Evolutionary conservation across 129 eudicot genomes (phyloP), one percentile per base, ranked within the genome.

Genomic region (Flaveria bidentis): DNA sequence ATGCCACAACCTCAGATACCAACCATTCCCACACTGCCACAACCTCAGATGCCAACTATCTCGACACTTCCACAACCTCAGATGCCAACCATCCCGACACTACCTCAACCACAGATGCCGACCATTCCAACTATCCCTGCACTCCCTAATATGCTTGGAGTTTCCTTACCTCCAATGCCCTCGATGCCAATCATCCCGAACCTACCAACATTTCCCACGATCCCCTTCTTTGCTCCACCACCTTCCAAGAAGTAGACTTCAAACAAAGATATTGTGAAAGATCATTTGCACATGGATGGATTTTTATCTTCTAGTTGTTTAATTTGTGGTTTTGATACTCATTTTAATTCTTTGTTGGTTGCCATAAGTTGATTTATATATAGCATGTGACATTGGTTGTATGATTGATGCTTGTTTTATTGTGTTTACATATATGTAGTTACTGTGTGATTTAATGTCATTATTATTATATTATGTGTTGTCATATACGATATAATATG

Each of bases 201-300:
- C 17, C 30, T 64, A 26, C 83, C 83, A 10, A 12, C 83, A n/a
- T 55, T 80, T 47, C 78, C 83, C 20, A 50, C 23, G 20, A 22
- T 73, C 68, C 78, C 83, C 2, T 44, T 65, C 30, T 26, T 73
- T 20, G 65, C 74, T 12, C 66, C 74, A 65, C 83, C 83, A 7
- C 69, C 79, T 73, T 72, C 83, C 82, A 78, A 78, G 49, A 69
- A 70, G 46, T 73, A 73, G 55, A 41, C 20, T 73, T 12, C 23
- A 20, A 60, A 60, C 68, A 58, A 73, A 49, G 53, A 53, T 5
- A 69, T 23, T 2, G 25, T 45, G 41, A 14, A 23, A 46, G 5
- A 17, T 45, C 57, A 69, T 6, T 26, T 72, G 76, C 49, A 71
- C 25, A 71, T 49, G 62, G 16, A 7, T 13, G 75, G 62, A 71